Evolutionary conservation across 257 asterid genomes (phyloP).

Genomic region (Capsicum rhomboideum): DNA sequence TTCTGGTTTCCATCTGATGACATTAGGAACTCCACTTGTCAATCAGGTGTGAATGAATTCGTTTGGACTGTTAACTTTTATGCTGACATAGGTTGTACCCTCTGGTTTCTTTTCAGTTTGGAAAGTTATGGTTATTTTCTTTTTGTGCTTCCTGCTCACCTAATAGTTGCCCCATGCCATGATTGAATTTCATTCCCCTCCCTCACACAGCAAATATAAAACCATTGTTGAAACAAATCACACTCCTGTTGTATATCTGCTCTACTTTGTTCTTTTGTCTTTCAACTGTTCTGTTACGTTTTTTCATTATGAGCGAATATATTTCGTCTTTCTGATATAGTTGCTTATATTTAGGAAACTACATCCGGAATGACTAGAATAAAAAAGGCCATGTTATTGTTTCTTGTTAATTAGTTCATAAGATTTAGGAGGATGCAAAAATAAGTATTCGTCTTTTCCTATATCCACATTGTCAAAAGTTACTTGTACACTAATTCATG

Average conservation of each 20-base stretch:
- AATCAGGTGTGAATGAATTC: not conserved
- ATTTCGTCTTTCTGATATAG: not conserved
- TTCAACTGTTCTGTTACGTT: not conserved
- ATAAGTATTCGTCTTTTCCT: not conserved
- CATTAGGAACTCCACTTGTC: not conserved
- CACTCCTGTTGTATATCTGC: not conserved
- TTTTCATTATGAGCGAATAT: not conserved
- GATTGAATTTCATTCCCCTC: not conserved
- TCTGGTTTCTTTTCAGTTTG: not conserved
- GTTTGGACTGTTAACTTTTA: constrained; percentile 1
- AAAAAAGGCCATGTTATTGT: not conserved
- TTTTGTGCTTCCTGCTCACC: not conserved
- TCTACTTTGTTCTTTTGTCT: not conserved
- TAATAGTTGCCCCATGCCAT: not conserved
- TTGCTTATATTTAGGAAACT: not conserved
- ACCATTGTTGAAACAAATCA: not conserved
- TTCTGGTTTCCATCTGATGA: not conserved
- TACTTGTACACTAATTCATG: not conserved
- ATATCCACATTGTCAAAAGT: not conserved
- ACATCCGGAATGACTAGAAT: not conserved
- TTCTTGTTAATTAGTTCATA: not conserved
- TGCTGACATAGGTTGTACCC: not conserved
- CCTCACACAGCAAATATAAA: not conserved
- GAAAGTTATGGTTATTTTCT: not conserved
- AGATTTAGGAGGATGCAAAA: not conserved